A percentile compares a stretch with the other conserved stretches of the same genome.
Evolutionary conservation across 2,329 filamentous ascomycete species (phyloP).

Genomic region (Fusarium buxicola): DNA sequence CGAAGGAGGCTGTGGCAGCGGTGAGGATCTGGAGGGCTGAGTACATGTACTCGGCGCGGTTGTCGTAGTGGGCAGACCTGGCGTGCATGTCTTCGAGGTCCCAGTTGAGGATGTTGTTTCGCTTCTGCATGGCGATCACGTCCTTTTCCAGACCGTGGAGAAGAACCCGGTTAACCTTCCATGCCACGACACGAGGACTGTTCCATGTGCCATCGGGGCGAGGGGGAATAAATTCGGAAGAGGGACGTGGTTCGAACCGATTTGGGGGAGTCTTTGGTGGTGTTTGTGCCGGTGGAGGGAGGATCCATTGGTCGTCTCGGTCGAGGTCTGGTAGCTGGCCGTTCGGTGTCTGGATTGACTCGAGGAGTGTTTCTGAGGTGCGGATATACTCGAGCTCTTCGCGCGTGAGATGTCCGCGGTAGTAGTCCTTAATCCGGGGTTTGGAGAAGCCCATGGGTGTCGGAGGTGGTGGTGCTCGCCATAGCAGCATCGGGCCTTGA

Average conservation of each 20-base stretch:
- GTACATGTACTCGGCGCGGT: slow-evolving; percentile 71
- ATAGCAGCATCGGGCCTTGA: slow-evolving; percentile 60
- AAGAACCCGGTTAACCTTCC: slow-evolving; percentile 55
- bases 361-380: slow-evolving; percentile 50
- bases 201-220: slow-evolving; percentile 55
- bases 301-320: slow-evolving; percentile 49
- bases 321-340: slow-evolving; percentile 42
- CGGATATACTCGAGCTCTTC: slow-evolving; percentile 57
- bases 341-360: slow-evolving; percentile 48
- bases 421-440: slow-evolving; percentile 60
- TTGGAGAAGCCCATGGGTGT: slow-evolving; percentile 55
- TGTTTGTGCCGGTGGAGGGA: slow-evolving; percentile 47
- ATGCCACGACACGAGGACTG: slow-evolving; percentile 54
- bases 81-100: slow-evolving; percentile 64
- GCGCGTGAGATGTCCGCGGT: slow-evolving; percentile 59
- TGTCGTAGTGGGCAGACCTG: slow-evolving; percentile 69
- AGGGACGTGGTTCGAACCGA: slow-evolving; percentile 12
- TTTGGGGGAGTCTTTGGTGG: slow-evolving; percentile 27
- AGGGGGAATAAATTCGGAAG: slow-evolving; percentile 46
- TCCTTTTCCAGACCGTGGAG: slow-evolving; percentile 63
- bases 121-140: slow-evolving; percentile 59
- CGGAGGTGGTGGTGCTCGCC: slow-evolving; percentile 51
- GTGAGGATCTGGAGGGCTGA: slow-evolving; percentile 70
- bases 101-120: slow-evolving; percentile 61
- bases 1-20: slow-evolving; percentile 72